These are phyloP conservation scores for Ambrosia hybrid DNA, from an alignment of 140 eudicot species.

Conservation along the genomic window DNA sequence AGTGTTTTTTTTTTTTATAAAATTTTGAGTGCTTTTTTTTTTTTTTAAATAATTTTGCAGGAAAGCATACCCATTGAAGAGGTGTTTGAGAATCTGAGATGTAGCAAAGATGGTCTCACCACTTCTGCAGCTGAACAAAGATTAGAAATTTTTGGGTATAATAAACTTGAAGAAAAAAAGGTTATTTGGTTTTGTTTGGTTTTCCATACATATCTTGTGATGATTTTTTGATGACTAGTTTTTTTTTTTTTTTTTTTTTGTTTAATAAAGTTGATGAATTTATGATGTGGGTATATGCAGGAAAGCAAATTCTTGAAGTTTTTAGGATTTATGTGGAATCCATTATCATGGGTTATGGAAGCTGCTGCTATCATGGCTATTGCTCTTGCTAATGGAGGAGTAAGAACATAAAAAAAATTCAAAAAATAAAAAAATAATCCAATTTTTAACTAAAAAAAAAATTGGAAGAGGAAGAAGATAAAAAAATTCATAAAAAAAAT, in stretches of 20 bases:
- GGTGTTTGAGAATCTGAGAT: slow-evolving; percentile 92
- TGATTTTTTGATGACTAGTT: background rate
- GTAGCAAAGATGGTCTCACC: slow-evolving; percentile 81
- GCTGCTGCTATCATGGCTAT: slow-evolving; percentile 99
- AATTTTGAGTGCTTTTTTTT: too few relatives aligned
- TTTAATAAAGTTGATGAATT: background rate
- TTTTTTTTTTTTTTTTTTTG: background rate
- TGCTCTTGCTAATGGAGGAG: slow-evolving; percentile 99
- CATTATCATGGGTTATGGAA: slow-evolving; percentile 99
- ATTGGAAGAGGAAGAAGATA: too few relatives aligned
- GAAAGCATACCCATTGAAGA: slow-evolving; percentile 84
- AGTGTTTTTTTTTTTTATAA: too few relatives aligned
- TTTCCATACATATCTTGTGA: background rate
- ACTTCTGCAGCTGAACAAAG: slow-evolving; percentile 78
- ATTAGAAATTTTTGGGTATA: slow-evolving; percentile 73
- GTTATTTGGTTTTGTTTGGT: slow-evolving; percentile 31
- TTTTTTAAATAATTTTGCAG: background rate
- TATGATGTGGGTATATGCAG: slow-evolving; percentile 46
- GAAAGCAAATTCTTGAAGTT: slow-evolving; percentile 96
- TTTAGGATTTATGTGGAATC: slow-evolving; percentile 99
- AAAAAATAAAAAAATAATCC: background rate
- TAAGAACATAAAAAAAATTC: slow-evolving; percentile 31
- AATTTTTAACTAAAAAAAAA: too few relatives aligned
- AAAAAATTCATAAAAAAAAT: too few relatives aligned
- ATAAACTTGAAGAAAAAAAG: slow-evolving; percentile 97